Conservation (phyloP, 140 eudicot genomes). For the Oenanthe javanica region DNA sequence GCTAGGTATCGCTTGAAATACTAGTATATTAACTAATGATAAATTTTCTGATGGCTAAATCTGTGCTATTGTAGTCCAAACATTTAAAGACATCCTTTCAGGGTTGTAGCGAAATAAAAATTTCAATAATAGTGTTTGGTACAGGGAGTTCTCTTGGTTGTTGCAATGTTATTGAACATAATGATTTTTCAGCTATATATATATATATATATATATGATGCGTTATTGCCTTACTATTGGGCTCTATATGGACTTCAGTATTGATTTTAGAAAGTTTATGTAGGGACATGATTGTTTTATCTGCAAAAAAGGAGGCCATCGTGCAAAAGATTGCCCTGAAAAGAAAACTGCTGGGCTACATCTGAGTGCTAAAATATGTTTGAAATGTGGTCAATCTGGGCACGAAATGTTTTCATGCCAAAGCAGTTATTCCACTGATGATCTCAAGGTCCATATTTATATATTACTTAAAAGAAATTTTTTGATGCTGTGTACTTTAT, state of each 20-base stretch:
- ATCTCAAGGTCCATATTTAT: constrained; percentile 42
- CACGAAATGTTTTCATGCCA: constrained; percentile 64
- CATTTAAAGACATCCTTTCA: too few relatives aligned
- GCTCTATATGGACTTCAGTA: neutral
- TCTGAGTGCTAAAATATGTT: constrained; percentile 30
- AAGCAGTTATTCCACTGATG: constrained; percentile 48
- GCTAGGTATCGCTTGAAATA: neutral
- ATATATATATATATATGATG: too few relatives aligned
- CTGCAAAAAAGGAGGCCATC: constrained; percentile 62
- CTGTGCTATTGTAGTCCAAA: too few relatives aligned
- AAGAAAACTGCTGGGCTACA: constrained; percentile 28
- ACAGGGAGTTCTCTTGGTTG: neutral
- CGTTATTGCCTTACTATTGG: neutral
- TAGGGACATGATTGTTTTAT: constrained; percentile 58
- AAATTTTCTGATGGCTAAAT: neutral
- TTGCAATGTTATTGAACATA: neutral
- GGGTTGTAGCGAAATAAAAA: neutral
- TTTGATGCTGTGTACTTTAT: too few relatives aligned
- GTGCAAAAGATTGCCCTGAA: constrained; percentile 60
- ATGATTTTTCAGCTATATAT: neutral
- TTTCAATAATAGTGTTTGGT: neutral
- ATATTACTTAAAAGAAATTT: neutral
- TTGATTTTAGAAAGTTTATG: neutral
- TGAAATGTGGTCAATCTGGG: constrained; percentile 63
- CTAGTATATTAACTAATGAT: neutral